Evolutionary conservation across 306 rosid genomes (phyloP).

Genomic region (Castanea crenata): DNA sequence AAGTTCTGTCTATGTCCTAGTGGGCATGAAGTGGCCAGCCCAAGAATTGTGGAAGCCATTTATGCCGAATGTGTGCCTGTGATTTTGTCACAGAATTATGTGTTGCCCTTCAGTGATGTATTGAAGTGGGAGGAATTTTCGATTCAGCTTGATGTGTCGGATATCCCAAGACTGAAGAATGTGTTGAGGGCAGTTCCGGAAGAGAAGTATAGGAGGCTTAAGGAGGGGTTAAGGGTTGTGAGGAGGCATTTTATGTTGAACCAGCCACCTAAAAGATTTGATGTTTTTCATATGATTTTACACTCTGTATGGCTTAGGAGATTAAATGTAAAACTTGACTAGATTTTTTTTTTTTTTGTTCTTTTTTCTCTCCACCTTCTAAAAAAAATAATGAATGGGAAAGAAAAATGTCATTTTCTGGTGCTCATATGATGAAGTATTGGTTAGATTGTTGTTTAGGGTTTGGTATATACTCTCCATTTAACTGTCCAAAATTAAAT

Average conservation of each 20-base stretch:
- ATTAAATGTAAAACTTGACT: constrained; percentile 44
- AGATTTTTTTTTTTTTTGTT: background rate
- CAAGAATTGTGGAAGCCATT: constrained; percentile 78
- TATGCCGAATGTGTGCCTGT: constrained; percentile 79
- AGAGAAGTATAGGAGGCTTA: constrained; percentile 45
- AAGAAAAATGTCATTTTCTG: too few relatives aligned
- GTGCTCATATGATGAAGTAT: too few relatives aligned
- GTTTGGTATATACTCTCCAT: too few relatives aligned
- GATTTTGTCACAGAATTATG: constrained; percentile 44
- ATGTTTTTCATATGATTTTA: constrained; percentile 72
- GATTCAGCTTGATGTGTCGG: constrained; percentile 50
- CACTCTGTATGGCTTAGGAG: constrained; percentile 83
- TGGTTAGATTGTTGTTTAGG: too few relatives aligned
- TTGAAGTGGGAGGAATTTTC: constrained; percentile 73
- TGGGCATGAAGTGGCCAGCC: constrained; percentile 87
- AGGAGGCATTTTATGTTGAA: constrained; percentile 67
- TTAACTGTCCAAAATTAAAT: too few relatives aligned
- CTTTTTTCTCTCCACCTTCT: background rate
- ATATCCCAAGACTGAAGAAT: constrained; percentile 66
- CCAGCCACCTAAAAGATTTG: constrained; percentile 61
- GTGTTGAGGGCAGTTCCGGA: constrained; percentile 47
- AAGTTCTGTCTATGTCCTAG: constrained; percentile 87
- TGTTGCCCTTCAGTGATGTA: constrained; percentile 68
- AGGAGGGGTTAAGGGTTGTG: constrained; percentile 55
- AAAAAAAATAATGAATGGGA: too few relatives aligned